Percentiles rank a stretch among this genome's conserved stretches.
These are phyloP conservation scores for Podila minutissima DNA, from an alignment of 192 early-diverging fungal genomes.

Conservation along the genomic window DNA sequence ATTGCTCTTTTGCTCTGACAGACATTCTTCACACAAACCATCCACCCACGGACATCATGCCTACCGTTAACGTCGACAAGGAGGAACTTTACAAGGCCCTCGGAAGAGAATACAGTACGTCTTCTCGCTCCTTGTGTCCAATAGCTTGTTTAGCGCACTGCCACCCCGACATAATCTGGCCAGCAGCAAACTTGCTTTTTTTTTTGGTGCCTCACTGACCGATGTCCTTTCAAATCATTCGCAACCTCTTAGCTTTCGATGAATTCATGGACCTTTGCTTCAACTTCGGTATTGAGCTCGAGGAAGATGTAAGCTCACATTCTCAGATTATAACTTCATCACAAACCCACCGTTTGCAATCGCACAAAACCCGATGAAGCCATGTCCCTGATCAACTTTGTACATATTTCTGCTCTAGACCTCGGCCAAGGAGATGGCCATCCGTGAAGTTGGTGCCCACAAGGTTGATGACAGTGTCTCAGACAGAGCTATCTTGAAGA, in stretches of 20 bases:
- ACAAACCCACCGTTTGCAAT: neutral
- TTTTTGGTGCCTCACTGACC: neutral
- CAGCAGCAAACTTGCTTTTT: conserved; percentile 1
- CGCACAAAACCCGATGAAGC: neutral
- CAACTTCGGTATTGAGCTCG: conserved; percentile 98
- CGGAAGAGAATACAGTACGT: conserved; percentile 79
- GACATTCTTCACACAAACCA: conserved; percentile 1
- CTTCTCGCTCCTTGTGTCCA: neutral
- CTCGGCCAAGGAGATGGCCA: conserved; percentile 83
- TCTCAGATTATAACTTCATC: too few relatives aligned
- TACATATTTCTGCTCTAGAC: conserved; percentile 59
- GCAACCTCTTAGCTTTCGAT: conserved; percentile 64
- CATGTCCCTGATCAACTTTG: neutral
- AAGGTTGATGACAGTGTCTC: conserved; percentile 64
- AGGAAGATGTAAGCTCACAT: conserved; percentile 83
- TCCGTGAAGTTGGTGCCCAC: conserved; percentile 67
- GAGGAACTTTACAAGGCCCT: conserved; percentile 86
- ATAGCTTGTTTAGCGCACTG: neutral
- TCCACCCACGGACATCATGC: conserved; percentile 70
- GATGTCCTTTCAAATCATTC: neutral
- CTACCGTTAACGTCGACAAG: conserved; percentile 95
- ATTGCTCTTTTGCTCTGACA: neutral
- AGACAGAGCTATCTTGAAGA: conserved; percentile 88
- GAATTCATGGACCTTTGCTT: conserved; percentile 99
- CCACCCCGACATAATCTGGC: neutral